Evolutionary conservation across 192 early-diverging fungal species (phyloP).

Genomic region (Coemansia sp.): DNA sequence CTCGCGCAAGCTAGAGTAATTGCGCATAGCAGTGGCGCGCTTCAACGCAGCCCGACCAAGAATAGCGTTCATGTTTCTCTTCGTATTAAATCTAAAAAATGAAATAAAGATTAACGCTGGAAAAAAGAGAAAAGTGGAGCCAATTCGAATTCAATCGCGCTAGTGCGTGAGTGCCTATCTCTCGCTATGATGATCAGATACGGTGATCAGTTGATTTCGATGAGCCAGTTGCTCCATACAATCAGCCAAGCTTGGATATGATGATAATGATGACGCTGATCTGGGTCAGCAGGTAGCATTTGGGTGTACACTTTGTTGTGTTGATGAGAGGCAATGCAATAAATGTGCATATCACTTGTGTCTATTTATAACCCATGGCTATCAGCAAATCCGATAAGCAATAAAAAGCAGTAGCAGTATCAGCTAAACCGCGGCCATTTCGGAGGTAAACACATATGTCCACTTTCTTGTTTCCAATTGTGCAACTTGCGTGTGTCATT

Average conservation of each 20-base stretch:
- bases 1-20: conserved; percentile 55
- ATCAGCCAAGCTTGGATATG: not conserved
- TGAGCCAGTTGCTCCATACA: too few species aligned
- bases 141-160: not conserved
- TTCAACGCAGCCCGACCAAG: conserved; percentile 42
- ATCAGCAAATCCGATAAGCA: not conserved
- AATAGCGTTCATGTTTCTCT: conserved; percentile 39
- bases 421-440: not conserved
- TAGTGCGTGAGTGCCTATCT: not conserved
- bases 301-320: not conserved
- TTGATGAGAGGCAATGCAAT: not conserved
- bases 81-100: not conserved
- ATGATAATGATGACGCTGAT: not conserved
- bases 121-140: not conserved
- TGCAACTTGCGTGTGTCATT: not conserved
- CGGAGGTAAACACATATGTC: not conserved
- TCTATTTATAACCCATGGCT: conserved; percentile 8
- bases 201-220: not conserved
- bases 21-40: conserved; percentile 38
- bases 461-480: not conserved
- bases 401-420: not conserved
- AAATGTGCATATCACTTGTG: not conserved
- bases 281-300: not conserved
- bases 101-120: not conserved
- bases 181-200: not conserved